Conservation (phyloP, 768 basidiomycete species). For the Amanita jacksonii region DNA sequence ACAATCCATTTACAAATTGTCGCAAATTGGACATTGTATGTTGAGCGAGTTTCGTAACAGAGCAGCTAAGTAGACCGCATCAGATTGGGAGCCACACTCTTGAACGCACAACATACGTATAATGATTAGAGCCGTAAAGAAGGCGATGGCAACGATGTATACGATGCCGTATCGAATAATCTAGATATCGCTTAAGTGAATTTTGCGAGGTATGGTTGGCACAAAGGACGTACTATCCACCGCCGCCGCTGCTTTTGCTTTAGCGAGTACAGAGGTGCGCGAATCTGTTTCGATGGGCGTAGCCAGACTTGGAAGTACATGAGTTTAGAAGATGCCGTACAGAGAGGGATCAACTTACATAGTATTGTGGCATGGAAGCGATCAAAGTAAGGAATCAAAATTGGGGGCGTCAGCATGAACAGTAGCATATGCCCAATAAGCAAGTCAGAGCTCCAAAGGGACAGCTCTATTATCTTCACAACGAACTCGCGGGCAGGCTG, state of each 20-base stretch:
- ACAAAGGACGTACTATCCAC: slow-evolving; percentile 61
- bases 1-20: slow-evolving; percentile 45
- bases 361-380: slow-evolving; percentile 84
- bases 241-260: slow-evolving; percentile 86
- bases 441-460: slow-evolving; percentile 92
- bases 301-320: slow-evolving; percentile 72
- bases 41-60: slow-evolving; percentile 51
- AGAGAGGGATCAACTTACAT: slow-evolving; percentile 47
- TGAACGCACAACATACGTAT: slow-evolving; percentile 48
- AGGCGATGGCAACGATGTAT: slow-evolving; percentile 56
- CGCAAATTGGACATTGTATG: slow-evolving; percentile 58
- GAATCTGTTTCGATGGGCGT: slow-evolving; percentile 88
- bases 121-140: slow-evolving; percentile 70
- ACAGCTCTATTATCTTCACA: slow-evolving; percentile 96
- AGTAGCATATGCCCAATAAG: slow-evolving; percentile 79
- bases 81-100: slow-evolving; percentile 9
- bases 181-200: slow-evolving; percentile 24
- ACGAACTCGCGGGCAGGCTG: slow-evolving; percentile 96
- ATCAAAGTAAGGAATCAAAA: slow-evolving; percentile 87
- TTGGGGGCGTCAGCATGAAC: slow-evolving; percentile 84
- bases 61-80: slow-evolving; percentile 32
- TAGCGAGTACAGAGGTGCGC: slow-evolving; percentile 82
- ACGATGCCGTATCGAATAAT: slow-evolving; percentile 78
- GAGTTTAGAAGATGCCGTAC: slow-evolving; percentile 13
- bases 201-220: slow-evolving; percentile 2